Evolutionary conservation across 768 basidiomycete genomes (phyloP).

Genomic region (Termitomyces sp.): DNA sequence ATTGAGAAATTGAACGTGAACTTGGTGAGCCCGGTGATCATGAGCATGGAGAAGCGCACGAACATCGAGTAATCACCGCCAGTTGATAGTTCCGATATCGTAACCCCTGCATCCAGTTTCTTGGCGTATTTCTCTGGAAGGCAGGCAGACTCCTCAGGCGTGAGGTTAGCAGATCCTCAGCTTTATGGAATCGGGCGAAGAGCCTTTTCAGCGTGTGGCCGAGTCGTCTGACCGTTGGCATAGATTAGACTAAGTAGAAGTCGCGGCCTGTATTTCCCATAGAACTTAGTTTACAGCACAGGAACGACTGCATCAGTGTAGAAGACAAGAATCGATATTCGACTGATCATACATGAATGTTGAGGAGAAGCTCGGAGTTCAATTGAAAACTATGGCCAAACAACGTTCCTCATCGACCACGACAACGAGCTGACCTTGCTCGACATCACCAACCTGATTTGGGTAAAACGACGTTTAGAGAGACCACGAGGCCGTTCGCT

Average conservation of each 20-base stretch:
- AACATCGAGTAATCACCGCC: neutral
- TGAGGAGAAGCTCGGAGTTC: neutral
- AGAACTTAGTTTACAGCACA: neutral
- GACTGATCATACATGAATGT: neutral
- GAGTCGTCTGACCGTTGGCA: neutral
- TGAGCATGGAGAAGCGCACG: neutral
- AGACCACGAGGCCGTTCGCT: neutral
- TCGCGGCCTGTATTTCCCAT: neutral
- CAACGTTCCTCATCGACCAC: conserved; percentile 23
- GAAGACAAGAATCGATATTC: neutral
- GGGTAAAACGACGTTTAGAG: neutral
- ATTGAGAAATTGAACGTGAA: neutral
- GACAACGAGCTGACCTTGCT: conserved; percentile 14
- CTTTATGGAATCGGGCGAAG: neutral
- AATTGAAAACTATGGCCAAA: neutral
- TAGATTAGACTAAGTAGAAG: neutral
- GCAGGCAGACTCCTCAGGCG: neutral
- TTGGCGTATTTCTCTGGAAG: neutral
- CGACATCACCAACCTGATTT: neutral
- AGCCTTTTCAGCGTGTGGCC: neutral
- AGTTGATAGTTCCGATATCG: neutral
- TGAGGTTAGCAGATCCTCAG: neutral
- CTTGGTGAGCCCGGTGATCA: neutral
- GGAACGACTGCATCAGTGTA: neutral
- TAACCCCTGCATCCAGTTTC: neutral